Percentiles rank a stretch among this genome's conserved stretches.
These are phyloP conservation scores for Penicillium polonicum DNA, from an alignment of 2,329 filamentous ascomycete species.

Conservation along the genomic window DNA sequence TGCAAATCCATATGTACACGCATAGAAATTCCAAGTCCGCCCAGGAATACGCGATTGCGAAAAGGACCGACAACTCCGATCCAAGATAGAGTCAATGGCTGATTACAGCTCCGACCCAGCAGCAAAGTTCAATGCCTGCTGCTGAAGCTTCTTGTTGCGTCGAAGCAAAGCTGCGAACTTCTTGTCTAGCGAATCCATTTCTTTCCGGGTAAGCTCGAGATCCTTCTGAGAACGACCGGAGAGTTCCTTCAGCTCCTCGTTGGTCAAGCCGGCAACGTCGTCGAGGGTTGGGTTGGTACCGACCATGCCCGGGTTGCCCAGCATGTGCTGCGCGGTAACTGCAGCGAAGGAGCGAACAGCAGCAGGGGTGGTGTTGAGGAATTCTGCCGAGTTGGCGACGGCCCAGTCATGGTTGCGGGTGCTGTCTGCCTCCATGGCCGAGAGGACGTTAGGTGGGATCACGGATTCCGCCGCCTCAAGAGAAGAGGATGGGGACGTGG, in stretches of 20 bases:
- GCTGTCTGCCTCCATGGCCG: conserved; percentile 41
- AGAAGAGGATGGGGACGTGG: conserved; percentile 24
- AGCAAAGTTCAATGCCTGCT: conserved; percentile 39
- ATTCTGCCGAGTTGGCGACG: conserved; percentile 36
- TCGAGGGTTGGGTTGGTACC: conserved; percentile 38
- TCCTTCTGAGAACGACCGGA: conserved; percentile 55
- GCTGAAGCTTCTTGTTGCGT: conserved; percentile 45
- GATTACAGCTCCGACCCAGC: conserved; percentile 1
- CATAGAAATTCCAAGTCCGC: neutral
- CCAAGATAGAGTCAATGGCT: neutral
- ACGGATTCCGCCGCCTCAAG: conserved; percentile 27
- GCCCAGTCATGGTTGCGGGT: conserved; percentile 40
- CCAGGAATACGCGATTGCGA: neutral
- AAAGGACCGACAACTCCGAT: neutral
- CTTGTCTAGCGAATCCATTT: conserved; percentile 57
- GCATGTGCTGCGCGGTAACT: conserved; percentile 40
- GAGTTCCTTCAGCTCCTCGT: conserved; percentile 41
- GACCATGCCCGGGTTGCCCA: conserved; percentile 33
- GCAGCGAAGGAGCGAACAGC: conserved; percentile 38
- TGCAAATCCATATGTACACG: neutral
- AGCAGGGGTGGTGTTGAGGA: conserved; percentile 37
- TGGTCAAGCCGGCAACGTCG: conserved; percentile 44
- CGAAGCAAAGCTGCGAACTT: conserved; percentile 43
- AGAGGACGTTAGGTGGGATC: conserved; percentile 39
- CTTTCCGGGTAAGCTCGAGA: conserved; percentile 68